Base-by-base conservation (phyloP, 2,329 filamentous ascomycete genomes). In the Dactylellina leptospora region DNA sequence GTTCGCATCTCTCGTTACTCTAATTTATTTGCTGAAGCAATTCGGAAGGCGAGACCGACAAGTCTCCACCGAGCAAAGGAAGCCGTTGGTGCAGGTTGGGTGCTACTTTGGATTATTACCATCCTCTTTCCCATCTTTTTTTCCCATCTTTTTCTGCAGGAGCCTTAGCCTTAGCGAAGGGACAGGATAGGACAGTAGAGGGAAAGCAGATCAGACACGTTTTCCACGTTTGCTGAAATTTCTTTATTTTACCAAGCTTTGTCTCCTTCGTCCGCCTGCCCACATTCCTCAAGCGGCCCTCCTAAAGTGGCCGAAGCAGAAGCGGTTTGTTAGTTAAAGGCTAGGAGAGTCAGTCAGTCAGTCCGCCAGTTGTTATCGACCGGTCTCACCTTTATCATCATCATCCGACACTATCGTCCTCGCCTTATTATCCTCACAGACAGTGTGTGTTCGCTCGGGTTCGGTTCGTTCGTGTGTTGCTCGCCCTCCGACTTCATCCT, bases 241-340 rank as follows among this genome's bases (percentile, higher is more conserved):
- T 55, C 20, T 55, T 48, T 55, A 11, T 64, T 64, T 55, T 48
- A 50, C 51, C 68, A 64, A 72, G 68, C 68, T 71, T 71, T 71
- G 45, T 61, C 61, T 60, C 55, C 51, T n/a, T n/a, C n/a, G n/a
- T n/a, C n/a, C n/a, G n/a, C n/a, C n/a, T 45, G 27, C 61, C 53
- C 68, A 63, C 66, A 71, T 71, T 72, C 68, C 68, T 72, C 59
- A 64, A 72, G 68, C 59, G 59, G 68, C 59, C 53, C 59, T 64
- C 59, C 47, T 45, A 54, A 63, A 40, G 18, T 11, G n/a, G n/a
- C n/a, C n/a, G n/a, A n/a, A n/a, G n/a, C n/a, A n/a, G n/a, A n/a
- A n/a, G n/a, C n/a, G n/a, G n/a, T n/a, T n/a, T n/a, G n/a, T n/a
- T n/a, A n/a, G n/a, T n/a, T n/a, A n/a, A n/a, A n/a, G n/a, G n/a